phyloP scores from a whole-genome alignment of 108 stramenopile species.

The Mediolabrus comicus region DNA sequence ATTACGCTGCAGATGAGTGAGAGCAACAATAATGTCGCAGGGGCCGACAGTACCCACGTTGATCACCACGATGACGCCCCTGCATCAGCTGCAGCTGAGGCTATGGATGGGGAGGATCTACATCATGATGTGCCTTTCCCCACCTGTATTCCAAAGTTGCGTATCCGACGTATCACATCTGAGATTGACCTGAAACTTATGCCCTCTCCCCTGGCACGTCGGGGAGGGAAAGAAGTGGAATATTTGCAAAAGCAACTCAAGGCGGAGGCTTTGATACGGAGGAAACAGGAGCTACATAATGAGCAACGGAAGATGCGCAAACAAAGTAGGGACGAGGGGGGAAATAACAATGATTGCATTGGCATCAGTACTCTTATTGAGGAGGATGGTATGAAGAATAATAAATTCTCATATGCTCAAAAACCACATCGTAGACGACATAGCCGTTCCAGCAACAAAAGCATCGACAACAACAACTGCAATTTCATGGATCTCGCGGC shows the following conservation, averaged over 20 bases:
- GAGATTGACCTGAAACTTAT: background rate
- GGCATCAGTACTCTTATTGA: background rate
- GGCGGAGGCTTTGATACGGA: slow-evolving; percentile 10
- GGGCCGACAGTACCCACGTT: background rate
- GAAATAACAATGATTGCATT: background rate
- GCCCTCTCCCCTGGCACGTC: slow-evolving; percentile 16
- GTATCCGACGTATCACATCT: background rate
- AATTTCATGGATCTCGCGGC: background rate
- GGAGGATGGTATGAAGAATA: background rate
- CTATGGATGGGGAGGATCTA: background rate
- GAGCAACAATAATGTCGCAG: background rate
- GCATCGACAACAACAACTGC: background rate
- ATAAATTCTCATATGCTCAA: background rate
- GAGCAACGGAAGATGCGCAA: slow-evolving; percentile 4
- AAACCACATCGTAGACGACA: background rate
- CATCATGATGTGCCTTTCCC: background rate
- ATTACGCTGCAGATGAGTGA: background rate
- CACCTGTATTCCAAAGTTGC: slow-evolving; percentile 2
- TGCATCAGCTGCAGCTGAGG: background rate
- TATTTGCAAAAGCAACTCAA: slow-evolving; percentile 12
- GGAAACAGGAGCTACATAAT: slow-evolving; percentile 14
- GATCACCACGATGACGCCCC: background rate
- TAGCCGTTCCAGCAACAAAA: background rate
- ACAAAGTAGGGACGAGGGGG: background rate
- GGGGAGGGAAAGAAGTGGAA: slow-evolving; percentile 8